These are phyloP conservation scores for Rhizophagus clarus DNA, from an alignment of 192 early-diverging fungal species.

Conservation along the genomic window DNA sequence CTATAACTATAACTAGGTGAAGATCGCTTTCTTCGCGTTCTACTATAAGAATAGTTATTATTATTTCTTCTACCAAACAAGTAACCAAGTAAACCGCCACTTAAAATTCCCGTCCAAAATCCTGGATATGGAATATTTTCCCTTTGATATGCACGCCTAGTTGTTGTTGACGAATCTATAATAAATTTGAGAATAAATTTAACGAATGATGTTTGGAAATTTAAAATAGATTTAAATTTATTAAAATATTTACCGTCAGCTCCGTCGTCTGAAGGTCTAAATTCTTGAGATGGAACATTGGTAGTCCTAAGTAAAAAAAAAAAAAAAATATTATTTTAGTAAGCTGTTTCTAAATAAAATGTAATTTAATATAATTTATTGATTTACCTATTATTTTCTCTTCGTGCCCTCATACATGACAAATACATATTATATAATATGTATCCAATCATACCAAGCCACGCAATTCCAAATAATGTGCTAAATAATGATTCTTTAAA, in stretches of 20 bases:
- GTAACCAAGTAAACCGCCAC: not conserved
- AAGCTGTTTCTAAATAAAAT: not conserved
- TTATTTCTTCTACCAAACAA: not conserved
- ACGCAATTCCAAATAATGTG: not conserved
- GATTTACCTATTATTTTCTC: not conserved
- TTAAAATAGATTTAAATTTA: no score
- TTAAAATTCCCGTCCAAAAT: not conserved
- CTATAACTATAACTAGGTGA: not conserved
- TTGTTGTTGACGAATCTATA: no score
- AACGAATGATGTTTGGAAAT: no score
- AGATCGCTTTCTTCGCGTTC: not conserved
- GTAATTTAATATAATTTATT: not conserved
- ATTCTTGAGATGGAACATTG: not conserved
- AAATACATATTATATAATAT: not conserved
- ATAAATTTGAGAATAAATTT: no score
- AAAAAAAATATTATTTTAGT: not conserved
- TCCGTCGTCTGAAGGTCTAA: not conserved
- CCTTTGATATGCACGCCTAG: no score
- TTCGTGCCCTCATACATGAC: not conserved
- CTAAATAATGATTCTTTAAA: not conserved
- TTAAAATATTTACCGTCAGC: no score
- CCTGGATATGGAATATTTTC: not conserved
- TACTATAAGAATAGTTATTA: not conserved
- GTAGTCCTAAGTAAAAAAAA: not conserved
- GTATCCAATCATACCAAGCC: not conserved